Percentiles rank a stretch among this genome's conserved stretches.
Evolutionary conservation across 2,329 filamentous ascomycete species (phyloP).

Genomic region (Aplosporella prunicola): DNA sequence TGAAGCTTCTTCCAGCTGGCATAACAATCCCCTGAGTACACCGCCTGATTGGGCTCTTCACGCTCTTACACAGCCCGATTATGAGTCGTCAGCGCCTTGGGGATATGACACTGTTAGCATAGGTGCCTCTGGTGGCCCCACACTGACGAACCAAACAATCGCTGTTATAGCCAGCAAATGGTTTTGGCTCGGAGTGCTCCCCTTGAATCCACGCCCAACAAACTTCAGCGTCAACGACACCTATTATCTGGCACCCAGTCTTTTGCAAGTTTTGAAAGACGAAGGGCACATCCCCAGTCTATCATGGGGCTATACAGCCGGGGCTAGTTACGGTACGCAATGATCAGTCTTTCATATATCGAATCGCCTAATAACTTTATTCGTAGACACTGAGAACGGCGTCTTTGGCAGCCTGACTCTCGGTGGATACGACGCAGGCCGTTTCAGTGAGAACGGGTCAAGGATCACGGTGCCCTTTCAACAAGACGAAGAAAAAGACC

Average conservation of each 20-base stretch:
- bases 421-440: slow-evolving; percentile 31
- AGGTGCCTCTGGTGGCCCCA: not conserved
- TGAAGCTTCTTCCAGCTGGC: not conserved
- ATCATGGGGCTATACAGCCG: slow-evolving; percentile 30
- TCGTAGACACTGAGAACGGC: slow-evolving; percentile 17
- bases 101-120: not conserved
- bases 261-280: slow-evolving; percentile 1
- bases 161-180: not conserved
- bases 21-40: not conserved
- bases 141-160: not conserved
- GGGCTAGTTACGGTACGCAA: slow-evolving; percentile 20
- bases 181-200: slow-evolving; percentile 16
- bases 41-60: not conserved
- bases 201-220: slow-evolving; percentile 15
- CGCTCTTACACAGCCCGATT: not conserved
- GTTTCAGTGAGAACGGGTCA: slow-evolving; percentile 17
- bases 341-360: too few species aligned
- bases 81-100: not conserved
- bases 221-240: not conserved
- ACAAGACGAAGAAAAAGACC: not conserved
- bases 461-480: slow-evolving; percentile 15
- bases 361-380: too few species aligned
- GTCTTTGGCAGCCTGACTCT: slow-evolving; percentile 29
- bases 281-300: slow-evolving; percentile 21
- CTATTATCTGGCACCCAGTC: not conserved